phyloP scores from a whole-genome alignment of 768 basidiomycete genomes.

The Lactarius tabidus region DNA sequence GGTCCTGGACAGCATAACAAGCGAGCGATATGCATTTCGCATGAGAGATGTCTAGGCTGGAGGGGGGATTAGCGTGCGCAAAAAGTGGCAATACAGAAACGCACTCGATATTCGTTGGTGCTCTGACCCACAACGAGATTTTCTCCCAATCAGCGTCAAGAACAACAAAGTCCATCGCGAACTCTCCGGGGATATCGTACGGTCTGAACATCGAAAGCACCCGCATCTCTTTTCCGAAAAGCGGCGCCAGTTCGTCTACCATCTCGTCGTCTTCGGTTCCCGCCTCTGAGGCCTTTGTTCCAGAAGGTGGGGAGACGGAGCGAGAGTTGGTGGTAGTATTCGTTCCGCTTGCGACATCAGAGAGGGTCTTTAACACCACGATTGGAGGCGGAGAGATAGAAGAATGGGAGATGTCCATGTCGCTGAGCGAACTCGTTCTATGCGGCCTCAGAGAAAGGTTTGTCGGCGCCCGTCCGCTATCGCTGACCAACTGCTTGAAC shows the following conservation, averaged over 20 bases:
- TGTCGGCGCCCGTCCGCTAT: not conserved
- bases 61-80: not conserved
- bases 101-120: constrained; percentile 10
- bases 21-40: constrained; percentile 14
- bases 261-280: constrained; percentile 16
- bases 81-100: not conserved
- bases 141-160: constrained; percentile 6
- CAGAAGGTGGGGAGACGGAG: constrained; percentile 3
- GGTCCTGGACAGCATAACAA: constrained; percentile 12
- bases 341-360: not conserved
- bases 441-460: not conserved
- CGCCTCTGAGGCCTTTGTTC: not conserved
- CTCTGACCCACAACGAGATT: constrained; percentile 12
- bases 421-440: not conserved
- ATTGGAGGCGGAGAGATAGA: constrained; percentile 13
- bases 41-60: constrained; percentile 12
- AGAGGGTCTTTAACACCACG: constrained; percentile 2
- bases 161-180: constrained; percentile 5
- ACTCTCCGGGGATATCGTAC: constrained; percentile 3
- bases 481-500: not conserved
- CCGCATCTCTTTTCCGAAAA: constrained; percentile 18
- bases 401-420: constrained; percentile 6
- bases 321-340: constrained; percentile 5
- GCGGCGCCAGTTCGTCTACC: constrained; percentile 18
- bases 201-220: constrained; percentile 15